A percentile compares a stretch with the other conserved stretches of the same genome.
phyloP scores from a whole-genome alignment of 306 rosid species.

The Lathyrus oleraceus region DNA sequence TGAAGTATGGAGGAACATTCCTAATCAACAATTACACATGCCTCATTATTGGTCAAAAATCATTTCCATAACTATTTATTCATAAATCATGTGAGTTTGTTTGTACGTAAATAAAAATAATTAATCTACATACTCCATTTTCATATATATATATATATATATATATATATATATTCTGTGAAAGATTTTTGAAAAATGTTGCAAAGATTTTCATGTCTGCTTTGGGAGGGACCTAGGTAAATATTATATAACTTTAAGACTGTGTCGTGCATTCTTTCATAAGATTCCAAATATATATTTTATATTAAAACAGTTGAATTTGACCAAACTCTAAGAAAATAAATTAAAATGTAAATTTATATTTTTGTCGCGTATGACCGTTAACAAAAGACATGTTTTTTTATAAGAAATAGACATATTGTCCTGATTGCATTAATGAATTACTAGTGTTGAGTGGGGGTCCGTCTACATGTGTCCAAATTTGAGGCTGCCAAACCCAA shows the following conservation, averaged over 20 bases:
- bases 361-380: not conserved
- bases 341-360: not conserved
- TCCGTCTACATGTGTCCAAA: too few relatives aligned
- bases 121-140: not conserved
- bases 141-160: too few relatives aligned
- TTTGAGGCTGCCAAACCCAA: too few relatives aligned
- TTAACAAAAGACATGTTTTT: not conserved
- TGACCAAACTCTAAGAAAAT: not conserved
- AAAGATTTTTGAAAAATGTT: slow-evolving; percentile 32
- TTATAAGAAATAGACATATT: not conserved
- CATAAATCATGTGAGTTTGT: not conserved
- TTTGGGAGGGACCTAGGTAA: slow-evolving; percentile 38
- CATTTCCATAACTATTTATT: slow-evolving; percentile 1
- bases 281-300: slow-evolving; percentile 11
- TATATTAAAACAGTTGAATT: slow-evolving; percentile 16
- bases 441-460: not conserved
- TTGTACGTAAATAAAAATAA: not conserved
- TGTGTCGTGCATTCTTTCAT: slow-evolving; percentile 25
- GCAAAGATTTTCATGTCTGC: slow-evolving; percentile 48
- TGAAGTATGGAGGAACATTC: slow-evolving; percentile 51
- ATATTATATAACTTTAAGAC: slow-evolving; percentile 30
- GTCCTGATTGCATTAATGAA: not conserved
- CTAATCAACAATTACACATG: slow-evolving; percentile 17
- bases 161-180: too few relatives aligned
- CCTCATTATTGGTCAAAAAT: slow-evolving; percentile 32